Percentiles rank a stretch among this genome's conserved stretches.
These are phyloP conservation scores for Senna tora DNA, from an alignment of 306 rosid genomes.

Conservation along the genomic window DNA sequence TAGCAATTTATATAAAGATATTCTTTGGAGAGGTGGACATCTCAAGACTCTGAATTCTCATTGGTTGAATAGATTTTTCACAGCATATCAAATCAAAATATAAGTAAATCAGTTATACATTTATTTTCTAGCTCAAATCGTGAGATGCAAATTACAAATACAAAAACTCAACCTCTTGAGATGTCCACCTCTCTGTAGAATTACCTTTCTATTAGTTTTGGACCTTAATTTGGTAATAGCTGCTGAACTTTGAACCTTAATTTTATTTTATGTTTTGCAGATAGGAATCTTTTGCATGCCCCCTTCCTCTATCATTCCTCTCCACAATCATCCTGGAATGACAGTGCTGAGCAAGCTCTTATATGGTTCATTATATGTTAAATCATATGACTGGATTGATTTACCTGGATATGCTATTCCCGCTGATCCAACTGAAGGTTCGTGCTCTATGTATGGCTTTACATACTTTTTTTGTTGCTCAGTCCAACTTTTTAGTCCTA, in stretches of 20 bases:
- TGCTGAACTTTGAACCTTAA: constrained; percentile 16
- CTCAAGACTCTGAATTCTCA: not conserved
- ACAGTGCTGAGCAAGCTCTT: constrained; percentile 95
- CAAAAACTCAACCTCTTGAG: not conserved
- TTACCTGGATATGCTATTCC: constrained; percentile 55
- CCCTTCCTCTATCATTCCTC: constrained; percentile 83
- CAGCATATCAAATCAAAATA: not conserved
- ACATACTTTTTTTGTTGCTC: constrained; percentile 17
- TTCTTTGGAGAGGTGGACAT: not conserved
- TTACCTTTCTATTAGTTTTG: not conserved
- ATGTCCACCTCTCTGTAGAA: not conserved
- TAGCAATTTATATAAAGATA: constrained; percentile 27
- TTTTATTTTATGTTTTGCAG: constrained; percentile 48
- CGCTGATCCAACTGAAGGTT: constrained; percentile 68
- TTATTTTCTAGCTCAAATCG: not conserved
- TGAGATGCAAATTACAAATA: not conserved
- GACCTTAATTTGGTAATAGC: not conserved
- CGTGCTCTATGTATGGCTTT: constrained; percentile 34
- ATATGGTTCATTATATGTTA: constrained; percentile 80
- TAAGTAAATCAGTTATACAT: not conserved
- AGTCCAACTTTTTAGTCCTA: constrained; percentile 22
- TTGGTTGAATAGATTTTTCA: not conserved
- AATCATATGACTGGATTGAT: constrained; percentile 92
- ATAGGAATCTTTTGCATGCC: constrained; percentile 99
- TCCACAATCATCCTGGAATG: constrained; percentile 98